These are phyloP conservation scores for Hypoxylon sp. DNA, from an alignment of 2,329 filamentous ascomycete genomes.

Conservation along the genomic window DNA sequence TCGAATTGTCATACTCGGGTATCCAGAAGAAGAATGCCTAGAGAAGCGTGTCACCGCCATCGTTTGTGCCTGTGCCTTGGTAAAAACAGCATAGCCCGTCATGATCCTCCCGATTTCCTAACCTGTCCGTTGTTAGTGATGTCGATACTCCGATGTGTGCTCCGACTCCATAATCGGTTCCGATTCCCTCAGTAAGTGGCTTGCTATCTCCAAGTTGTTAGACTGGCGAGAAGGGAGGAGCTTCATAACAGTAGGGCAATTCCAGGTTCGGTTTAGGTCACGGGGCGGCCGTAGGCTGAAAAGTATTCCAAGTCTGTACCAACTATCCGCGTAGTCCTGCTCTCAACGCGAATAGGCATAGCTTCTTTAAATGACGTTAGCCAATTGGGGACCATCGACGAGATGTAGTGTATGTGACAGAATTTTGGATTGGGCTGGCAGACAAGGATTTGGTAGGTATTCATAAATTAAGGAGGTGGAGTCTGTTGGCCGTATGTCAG, in stretches of 20 bases:
- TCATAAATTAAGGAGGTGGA: slow-evolving; percentile 6
- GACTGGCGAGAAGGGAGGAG: neutral
- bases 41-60: neutral
- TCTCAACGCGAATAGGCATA: neutral
- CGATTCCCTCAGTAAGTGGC: slow-evolving; percentile 1
- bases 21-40: neutral
- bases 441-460: slow-evolving; percentile 10
- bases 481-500: slow-evolving; percentile 8
- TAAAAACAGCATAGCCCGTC: neutral
- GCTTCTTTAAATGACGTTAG: neutral
- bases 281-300: neutral
- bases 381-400: neutral
- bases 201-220: neutral
- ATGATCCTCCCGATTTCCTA: slow-evolving; percentile 3
- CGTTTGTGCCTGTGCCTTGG: neutral
- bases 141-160: neutral
- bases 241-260: neutral
- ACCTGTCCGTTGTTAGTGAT: neutral
- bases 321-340: slow-evolving; percentile 3
- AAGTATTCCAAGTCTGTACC: slow-evolving; percentile 1
- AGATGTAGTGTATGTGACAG: slow-evolving; percentile 24
- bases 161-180: slow-evolving; percentile 10
- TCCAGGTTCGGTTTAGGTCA: neutral
- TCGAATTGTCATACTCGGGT: neutral
- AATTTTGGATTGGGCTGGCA: slow-evolving; percentile 2